Percentiles rank a stretch among this genome's conserved stretches.
These are phyloP conservation scores for Miscanthus sacchariflorus DNA, from an alignment of 202 grass and related monocot genomes.

Conservation along the genomic window DNA sequence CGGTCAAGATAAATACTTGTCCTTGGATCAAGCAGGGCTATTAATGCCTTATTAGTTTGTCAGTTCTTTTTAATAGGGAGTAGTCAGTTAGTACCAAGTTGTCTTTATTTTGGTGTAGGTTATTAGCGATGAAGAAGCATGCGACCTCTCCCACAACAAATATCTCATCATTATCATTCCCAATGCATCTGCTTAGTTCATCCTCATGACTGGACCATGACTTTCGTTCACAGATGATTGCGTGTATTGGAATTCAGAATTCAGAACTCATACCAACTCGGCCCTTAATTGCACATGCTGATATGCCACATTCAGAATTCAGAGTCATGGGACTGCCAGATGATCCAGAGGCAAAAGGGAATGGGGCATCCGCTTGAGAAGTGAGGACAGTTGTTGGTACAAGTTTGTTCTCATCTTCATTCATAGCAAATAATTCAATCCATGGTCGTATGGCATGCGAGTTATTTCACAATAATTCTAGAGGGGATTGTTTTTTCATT, in stretches of 20 bases:
- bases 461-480: slow-evolving; percentile 32
- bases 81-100: slow-evolving; percentile 17
- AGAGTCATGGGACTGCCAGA: background rate
- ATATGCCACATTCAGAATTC: background rate
- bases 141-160: slow-evolving; percentile 22
- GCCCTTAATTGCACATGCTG: slow-evolving; percentile 46
- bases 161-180: slow-evolving; percentile 21
- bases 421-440: slow-evolving; percentile 14
- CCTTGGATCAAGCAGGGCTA: slow-evolving; percentile 14
- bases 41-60: slow-evolving; percentile 22
- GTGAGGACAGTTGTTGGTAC: slow-evolving; percentile 19
- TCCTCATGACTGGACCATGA: slow-evolving; percentile 43
- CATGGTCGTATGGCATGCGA: background rate
- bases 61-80: background rate
- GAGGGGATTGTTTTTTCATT: slow-evolving; percentile 1
- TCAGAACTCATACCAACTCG: background rate
- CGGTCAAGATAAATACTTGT: background rate
- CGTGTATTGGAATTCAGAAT: slow-evolving; percentile 15
- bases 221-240: slow-evolving; percentile 30
- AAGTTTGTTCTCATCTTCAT: slow-evolving; percentile 49
- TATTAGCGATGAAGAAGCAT: slow-evolving; percentile 24
- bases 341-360: slow-evolving; percentile 35
- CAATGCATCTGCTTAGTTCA: slow-evolving; percentile 29
- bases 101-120: slow-evolving; percentile 18
- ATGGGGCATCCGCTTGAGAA: slow-evolving; percentile 35